Base-by-base conservation (phyloP, 768 basidiomycete species). In the Dentipellis sp. region DNA sequence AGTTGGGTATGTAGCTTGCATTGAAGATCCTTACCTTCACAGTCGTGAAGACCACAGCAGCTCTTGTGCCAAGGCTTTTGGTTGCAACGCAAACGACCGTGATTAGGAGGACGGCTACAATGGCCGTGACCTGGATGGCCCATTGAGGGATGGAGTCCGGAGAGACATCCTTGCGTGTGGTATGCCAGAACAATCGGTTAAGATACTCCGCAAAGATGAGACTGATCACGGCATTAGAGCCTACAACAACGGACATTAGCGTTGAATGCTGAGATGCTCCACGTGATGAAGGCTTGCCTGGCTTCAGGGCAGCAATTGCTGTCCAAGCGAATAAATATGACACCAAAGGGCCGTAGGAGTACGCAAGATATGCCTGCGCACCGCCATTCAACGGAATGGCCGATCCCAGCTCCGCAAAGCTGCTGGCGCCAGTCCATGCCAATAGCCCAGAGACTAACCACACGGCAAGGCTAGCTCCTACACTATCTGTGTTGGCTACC, bases 291-390 rank as follows among this genome's bases (percentile, higher is more conserved):
- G 21, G 14, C 19, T 7, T 34, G 86, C 87, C 86, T 65, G 94
- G 93, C 65, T 86, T 93, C 16, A 95, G 72, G 14, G 89, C 88
- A 40, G 88, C 86, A 54, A 94, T 94, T 4, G 91, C 87, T 12
- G 92, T 94, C 92, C 94, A 99, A 14, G 93, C 86, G 71, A 91
- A 99, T 10, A 97, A 78, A 68, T 92, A 99, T 8, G 94, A 91
- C 39, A 86, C 73, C 16, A 91, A 76, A 22, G 91, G 90, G 1
- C 88, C 91, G 65, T 91, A 97, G 39, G 93, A 82, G 65, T 94
- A 94, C 21, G 84, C 82, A 21, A 97, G 80, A 68, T 97, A 97
- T 14, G 93, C 84, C 59, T 87, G 84, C 40, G 79, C 75, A 17
- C 79, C 79, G 5, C 79, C 80, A 58, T 78, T 76, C 55, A 90